Percentiles rank a stretch among this genome's conserved stretches.
These are phyloP conservation scores for Cantharellus anzutake DNA, from an alignment of 768 basidiomycete species.

Conservation along the genomic window DNA sequence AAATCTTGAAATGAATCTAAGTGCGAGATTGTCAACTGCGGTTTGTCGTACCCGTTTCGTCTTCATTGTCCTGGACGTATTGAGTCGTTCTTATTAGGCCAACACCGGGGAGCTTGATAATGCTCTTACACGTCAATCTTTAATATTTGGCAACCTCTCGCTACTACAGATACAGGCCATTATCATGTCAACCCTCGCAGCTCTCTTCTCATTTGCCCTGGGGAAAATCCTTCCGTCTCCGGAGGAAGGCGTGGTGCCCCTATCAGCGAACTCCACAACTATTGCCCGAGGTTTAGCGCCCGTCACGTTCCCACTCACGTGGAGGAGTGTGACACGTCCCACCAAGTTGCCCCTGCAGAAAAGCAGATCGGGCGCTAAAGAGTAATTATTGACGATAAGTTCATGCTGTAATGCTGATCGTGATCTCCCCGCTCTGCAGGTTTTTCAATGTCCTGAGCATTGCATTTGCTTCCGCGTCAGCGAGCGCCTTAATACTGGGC, in stretches of 20 bases:
- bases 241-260: constrained; percentile 8
- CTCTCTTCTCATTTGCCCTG: constrained; percentile 53
- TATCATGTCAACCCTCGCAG: constrained; percentile 73
- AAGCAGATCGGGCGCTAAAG: constrained; percentile 3
- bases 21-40: constrained; percentile 84
- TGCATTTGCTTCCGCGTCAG: constrained; percentile 61
- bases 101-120: constrained; percentile 86
- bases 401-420: not conserved
- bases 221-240: constrained; percentile 27
- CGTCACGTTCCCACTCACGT: too few relatives aligned
- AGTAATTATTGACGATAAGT: constrained; percentile 1
- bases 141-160: constrained; percentile 66
- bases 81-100: constrained; percentile 20
- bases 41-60: constrained; percentile 16
- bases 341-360: not conserved
- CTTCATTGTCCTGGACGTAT: not conserved
- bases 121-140: constrained; percentile 33
- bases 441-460: constrained; percentile 60
- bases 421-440: constrained; percentile 21
- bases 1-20: constrained; percentile 98
- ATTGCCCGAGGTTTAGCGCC: not conserved
- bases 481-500: constrained; percentile 64
- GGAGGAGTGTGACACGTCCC: too few relatives aligned
- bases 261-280: not conserved
- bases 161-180: constrained; percentile 89